phyloP scores from a whole-genome alignment of 1,139 yeast genomes.

The Pichia cactophila region DNA sequence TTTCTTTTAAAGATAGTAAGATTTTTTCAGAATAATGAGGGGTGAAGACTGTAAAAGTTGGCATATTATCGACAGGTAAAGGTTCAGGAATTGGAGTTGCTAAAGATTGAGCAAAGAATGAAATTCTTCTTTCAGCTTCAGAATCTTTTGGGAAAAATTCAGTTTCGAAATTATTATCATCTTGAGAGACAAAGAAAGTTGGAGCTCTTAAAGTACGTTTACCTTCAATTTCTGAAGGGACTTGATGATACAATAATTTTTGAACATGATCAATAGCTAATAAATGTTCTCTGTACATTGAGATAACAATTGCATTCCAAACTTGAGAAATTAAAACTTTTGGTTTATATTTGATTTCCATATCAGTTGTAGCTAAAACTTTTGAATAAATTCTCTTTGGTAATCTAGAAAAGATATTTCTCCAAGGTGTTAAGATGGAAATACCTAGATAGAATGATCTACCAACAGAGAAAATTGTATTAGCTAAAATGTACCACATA shows the following conservation, averaged over 20 bases:
- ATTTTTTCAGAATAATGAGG: conserved; percentile 99
- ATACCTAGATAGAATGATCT: conserved; percentile 98
- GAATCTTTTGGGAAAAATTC: conserved; percentile 37
- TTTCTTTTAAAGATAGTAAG: conserved; percentile 87
- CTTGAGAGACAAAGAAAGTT: conserved; percentile 95
- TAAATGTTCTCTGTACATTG: conserved; percentile 58
- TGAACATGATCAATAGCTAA: conserved; percentile 97
- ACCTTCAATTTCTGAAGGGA: conserved; percentile 73
- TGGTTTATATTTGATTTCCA: conserved; percentile 98
- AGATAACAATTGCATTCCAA: conserved; percentile 82
- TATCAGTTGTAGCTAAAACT: conserved; percentile 94
- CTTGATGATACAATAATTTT: conserved; percentile 93
- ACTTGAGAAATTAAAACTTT: conserved; percentile 96
- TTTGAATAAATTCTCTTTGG: conserved; percentile 98
- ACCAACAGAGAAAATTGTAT: conserved; percentile 92
- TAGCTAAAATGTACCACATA: conserved; percentile 95
- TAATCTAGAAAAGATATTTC: conserved; percentile 93
- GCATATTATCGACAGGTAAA: conserved; percentile 98
- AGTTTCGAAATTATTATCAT: conserved; percentile 31
- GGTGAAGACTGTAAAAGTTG: conserved; percentile 93
- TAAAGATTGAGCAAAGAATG: conserved; percentile 96
- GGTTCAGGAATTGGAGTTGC: conserved; percentile 99
- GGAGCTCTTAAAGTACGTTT: conserved; percentile 98
- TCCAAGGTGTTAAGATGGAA: conserved; percentile 97
- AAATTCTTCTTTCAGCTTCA: conserved; percentile 98